Evolutionary conservation across 2,329 filamentous ascomycete species (phyloP), one percentile per base, ranked within the genome.

Genomic region (Pyrenochaeta sp.): DNA sequence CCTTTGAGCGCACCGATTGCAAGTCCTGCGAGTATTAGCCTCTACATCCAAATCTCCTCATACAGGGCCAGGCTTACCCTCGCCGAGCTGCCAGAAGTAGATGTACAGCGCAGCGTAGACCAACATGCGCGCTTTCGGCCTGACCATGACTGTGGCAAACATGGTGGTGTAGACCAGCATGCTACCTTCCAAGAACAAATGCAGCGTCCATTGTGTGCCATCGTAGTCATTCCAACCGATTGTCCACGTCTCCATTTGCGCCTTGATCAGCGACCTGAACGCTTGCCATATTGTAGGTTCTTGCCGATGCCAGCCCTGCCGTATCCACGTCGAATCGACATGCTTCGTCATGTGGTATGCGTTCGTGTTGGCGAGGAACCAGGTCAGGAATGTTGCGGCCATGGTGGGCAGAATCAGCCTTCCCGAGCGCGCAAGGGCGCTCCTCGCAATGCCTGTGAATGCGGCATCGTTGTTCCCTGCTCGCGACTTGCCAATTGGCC

Each of bases 301-400:
- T 56, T 74, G 75, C 7, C 75, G 56, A 53, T 76, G 73, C 72
- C 73, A 77, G 54, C 75, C 75, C 59, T 77, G 75, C 34, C 76
- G 80, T 44, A 88, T 79, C 85, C 86, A 89, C 74, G 82, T 87
- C 58, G 86, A 85, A 71, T 88, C 85, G 45, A 84, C 83, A 60
- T 83, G 80, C 62, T 83, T 83, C 4, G 82, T 84, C 49, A 86
- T 80, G 46, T 83, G 73, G 64, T 85, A 88, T 49, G 83, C 81
- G n/a, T 85, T 86, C 6, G 87, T 77, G 64, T 88, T 83, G 52
- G 83, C 81, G 42, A 82, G 64, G 52, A 83, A 77, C 84, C 86
- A 89, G 52, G 83, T 84, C 25, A 88, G 72, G 2, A 81, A 70
- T 0, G 86, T 88, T 1, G 84, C 84, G 0, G 84, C 71, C 6